Percentiles rank a stretch among this genome's conserved stretches.
Evolutionary conservation across 352 stramenopile genomes (phyloP).

Genomic region (Elongisporangium anandrum): DNA sequence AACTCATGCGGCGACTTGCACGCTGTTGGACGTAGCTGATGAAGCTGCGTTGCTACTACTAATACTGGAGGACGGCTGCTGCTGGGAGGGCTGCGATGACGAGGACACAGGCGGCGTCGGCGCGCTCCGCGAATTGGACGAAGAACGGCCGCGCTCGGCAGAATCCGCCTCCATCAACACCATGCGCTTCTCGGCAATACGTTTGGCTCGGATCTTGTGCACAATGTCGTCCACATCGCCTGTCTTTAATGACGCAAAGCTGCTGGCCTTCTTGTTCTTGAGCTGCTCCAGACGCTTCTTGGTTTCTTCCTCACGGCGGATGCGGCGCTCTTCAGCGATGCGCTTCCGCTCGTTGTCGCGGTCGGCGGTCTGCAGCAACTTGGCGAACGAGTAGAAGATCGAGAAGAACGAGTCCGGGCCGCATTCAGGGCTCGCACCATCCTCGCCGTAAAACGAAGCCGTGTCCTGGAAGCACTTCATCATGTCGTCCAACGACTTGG

Average conservation of each 20-base stretch:
- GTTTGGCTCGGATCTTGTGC: conserved; percentile 78
- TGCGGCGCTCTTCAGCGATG: conserved; percentile 69
- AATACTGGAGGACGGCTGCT: background rate
- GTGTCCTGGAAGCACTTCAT: conserved; percentile 65
- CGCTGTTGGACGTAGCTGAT: background rate
- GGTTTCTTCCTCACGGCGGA: conserved; percentile 73
- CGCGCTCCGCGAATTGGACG: conserved; percentile 5
- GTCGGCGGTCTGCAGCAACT: conserved; percentile 73
- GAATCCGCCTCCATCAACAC: conserved; percentile 41
- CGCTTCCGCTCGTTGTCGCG: conserved; percentile 84
- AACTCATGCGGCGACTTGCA: background rate
- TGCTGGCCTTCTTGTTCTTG: conserved; percentile 76
- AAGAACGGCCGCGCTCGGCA: conserved; percentile 11
- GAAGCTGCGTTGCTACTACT: background rate
- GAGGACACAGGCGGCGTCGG: background rate
- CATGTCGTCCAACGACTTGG: conserved; percentile 50
- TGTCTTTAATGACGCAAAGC: conserved; percentile 68
- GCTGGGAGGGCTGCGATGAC: background rate
- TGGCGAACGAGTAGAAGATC: conserved; percentile 83
- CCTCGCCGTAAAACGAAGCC: conserved; percentile 69
- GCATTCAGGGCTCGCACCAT: conserved; percentile 60
- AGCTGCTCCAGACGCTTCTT: conserved; percentile 78
- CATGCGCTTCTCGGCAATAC: conserved; percentile 66
- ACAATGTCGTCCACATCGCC: conserved; percentile 82
- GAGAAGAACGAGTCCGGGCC: conserved; percentile 80